phyloP scores from a whole-genome alignment of 2,329 filamentous ascomycete genomes.

The Cercospora sp. region DNA sequence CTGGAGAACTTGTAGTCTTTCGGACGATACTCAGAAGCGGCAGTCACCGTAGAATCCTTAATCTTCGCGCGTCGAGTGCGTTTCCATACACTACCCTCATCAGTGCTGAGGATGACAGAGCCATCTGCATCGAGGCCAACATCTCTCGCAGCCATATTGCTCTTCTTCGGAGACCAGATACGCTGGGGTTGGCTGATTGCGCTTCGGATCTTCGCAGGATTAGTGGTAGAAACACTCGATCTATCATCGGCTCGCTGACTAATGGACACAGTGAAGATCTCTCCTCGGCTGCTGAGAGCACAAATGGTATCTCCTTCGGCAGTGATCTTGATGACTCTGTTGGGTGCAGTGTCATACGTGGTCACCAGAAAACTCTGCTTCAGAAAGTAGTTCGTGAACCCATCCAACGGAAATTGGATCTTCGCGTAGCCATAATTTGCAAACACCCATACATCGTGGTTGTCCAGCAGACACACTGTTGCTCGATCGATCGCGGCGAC shows the following conservation, averaged over 20 bases:
- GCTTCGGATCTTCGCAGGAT: conserved; percentile 84
- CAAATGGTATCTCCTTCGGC: conserved; percentile 90
- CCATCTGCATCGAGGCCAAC: conserved; percentile 89
- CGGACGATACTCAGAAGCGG: conserved; percentile 58
- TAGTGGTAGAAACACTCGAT: conserved; percentile 75
- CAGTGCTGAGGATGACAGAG: conserved; percentile 89
- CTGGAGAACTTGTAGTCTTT: conserved; percentile 97
- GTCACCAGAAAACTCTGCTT: conserved; percentile 65
- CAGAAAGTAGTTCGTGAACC: conserved; percentile 69
- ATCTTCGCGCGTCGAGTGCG: conserved; percentile 79
- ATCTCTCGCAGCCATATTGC: conserved; percentile 78
- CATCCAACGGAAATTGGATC: conserved; percentile 76
- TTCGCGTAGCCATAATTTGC: conserved; percentile 96
- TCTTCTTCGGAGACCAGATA: conserved; percentile 87
- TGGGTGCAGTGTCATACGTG: conserved; percentile 63
- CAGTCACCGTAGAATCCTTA: conserved; percentile 62
- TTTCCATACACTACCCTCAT: conserved; percentile 90
- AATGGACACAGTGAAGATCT: conserved; percentile 82
- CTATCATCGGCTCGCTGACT: conserved; percentile 66
- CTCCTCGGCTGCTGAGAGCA: conserved; percentile 78
- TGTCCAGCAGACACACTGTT: conserved; percentile 80
- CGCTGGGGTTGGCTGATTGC: conserved; percentile 76
- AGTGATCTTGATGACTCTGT: conserved; percentile 72
- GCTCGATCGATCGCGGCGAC: conserved; percentile 89
- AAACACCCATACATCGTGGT: conserved; percentile 88